Conservation (phyloP, 768 basidiomycete genomes). For the Suillus americanus region DNA sequence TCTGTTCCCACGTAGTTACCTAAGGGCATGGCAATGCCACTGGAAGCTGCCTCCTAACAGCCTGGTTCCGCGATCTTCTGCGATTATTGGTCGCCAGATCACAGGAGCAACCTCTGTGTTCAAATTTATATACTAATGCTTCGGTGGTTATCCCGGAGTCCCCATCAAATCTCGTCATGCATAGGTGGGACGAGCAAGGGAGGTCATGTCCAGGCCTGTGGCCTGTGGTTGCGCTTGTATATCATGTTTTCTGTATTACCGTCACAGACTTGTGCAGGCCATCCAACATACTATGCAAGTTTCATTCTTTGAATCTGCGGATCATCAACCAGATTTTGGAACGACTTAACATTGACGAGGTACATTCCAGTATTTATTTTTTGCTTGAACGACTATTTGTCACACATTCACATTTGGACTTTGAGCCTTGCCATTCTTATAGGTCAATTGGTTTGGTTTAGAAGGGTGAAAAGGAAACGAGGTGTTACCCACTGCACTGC, state of each 20-base stretch:
- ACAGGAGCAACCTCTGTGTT: background rate
- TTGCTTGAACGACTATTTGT: background rate
- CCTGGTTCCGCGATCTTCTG: background rate
- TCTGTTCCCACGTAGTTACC: background rate
- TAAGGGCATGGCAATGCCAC: background rate
- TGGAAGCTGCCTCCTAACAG: background rate
- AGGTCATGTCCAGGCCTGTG: background rate
- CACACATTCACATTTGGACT: background rate
- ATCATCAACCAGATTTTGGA: background rate
- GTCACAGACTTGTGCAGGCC: background rate
- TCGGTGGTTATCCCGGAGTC: background rate
- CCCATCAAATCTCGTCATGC: background rate
- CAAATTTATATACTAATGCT: background rate
- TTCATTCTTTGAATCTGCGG: background rate
- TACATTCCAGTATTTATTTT: background rate
- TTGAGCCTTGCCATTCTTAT: background rate
- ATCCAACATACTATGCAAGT: background rate
- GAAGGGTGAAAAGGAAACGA: background rate
- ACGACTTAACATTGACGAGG: background rate
- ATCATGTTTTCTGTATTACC: background rate
- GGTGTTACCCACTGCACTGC: background rate
- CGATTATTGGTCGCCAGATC: background rate
- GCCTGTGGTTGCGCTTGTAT: background rate
- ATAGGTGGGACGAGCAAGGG: background rate
- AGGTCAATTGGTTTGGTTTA: background rate